phyloP scores from a whole-genome alignment of 106 monocot genomes.

The Dactylorhiza incarnata region DNA sequence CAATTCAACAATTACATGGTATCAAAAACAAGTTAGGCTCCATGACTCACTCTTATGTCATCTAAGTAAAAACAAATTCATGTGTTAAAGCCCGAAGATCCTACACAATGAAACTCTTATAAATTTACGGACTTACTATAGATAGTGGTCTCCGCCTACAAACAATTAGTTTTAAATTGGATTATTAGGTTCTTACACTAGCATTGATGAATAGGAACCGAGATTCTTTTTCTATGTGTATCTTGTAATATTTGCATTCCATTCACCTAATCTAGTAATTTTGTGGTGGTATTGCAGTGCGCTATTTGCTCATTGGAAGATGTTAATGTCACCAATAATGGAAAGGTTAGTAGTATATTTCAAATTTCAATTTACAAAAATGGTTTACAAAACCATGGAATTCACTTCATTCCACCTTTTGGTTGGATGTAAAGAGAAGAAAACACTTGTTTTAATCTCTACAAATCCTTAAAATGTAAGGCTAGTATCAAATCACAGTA shows the following conservation, averaged over 20 bases:
- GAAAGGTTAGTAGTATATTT: constrained; percentile 40
- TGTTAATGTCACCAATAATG: constrained; percentile 32
- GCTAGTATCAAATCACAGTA: neutral
- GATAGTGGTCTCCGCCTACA: no score
- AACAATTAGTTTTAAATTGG: no score
- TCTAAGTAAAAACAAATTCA: no score
- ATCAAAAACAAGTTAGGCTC: no score
- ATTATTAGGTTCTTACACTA: no score
- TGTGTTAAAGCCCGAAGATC: no score
- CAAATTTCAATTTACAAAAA: neutral
- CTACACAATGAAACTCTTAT: no score
- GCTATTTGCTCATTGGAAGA: constrained; percentile 93
- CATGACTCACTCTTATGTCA: no score
- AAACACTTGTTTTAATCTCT: no score
- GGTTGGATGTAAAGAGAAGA: neutral
- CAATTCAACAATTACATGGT: no score
- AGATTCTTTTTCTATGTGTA: neutral
- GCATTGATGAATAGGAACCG: neutral
- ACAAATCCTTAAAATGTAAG: neutral
- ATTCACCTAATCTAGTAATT: neutral
- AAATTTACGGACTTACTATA: no score
- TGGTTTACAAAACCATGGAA: neutral
- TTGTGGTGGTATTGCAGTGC: constrained; percentile 34
- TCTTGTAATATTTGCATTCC: neutral
- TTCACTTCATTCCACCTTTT: neutral